These are phyloP conservation scores for Yarrowia yakushimensis DNA, from an alignment of 805 yeast genomes.

Conservation along the genomic window DNA sequence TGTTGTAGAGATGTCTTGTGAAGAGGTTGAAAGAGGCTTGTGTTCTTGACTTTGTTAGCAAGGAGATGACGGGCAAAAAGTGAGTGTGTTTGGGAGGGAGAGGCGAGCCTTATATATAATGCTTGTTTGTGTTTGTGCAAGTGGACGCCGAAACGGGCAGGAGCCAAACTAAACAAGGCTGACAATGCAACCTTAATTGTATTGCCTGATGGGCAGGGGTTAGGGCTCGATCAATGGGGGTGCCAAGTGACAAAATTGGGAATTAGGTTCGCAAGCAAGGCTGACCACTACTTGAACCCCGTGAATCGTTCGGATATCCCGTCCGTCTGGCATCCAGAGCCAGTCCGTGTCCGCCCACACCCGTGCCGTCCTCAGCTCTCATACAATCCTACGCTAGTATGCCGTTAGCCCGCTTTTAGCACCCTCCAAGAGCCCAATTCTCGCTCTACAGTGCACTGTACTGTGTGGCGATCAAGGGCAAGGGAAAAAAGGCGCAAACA, in stretches of 20 bases:
- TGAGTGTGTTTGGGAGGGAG: background rate
- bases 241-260: conserved; percentile 10
- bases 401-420: background rate
- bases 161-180: conserved; percentile 25
- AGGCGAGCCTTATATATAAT: conserved; percentile 2
- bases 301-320: no score
- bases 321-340: no score
- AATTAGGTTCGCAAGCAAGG: conserved; percentile 18
- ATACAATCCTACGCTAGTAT: background rate
- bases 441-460: background rate
- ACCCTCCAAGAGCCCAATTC: background rate
- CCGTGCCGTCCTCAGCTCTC: no score
- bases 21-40: background rate
- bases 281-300: no score
- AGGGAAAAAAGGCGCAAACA: conserved; percentile 17
- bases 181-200: conserved; percentile 17
- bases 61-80: conserved; percentile 43
- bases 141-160: conserved; percentile 14
- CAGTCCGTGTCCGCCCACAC: no score
- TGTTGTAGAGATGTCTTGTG: background rate
- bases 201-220: conserved; percentile 24
- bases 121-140: conserved; percentile 25
- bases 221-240: background rate
- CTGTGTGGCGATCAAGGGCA: conserved; percentile 14
- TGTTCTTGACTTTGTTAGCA: conserved; percentile 18